These are phyloP conservation scores for Cyclotella atomus DNA, from an alignment of 108 stramenopile species.

Conservation along the genomic window DNA sequence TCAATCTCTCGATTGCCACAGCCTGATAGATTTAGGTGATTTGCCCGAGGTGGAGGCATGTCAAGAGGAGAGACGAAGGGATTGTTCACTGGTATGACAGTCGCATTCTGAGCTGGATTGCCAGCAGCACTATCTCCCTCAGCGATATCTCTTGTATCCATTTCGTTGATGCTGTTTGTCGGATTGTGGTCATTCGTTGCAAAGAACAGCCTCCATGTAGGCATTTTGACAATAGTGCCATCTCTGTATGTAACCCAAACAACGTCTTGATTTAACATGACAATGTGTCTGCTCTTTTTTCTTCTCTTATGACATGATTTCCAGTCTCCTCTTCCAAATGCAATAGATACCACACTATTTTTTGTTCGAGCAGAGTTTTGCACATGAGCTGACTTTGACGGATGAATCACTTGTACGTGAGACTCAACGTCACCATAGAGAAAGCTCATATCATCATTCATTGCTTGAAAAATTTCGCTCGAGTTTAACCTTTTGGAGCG, in stretches of 20 bases:
- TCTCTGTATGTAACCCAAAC: constrained; percentile 79
- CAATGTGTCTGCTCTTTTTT: background rate
- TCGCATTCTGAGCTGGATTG: background rate
- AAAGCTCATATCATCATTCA: background rate
- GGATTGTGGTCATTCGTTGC: constrained; percentile 38
- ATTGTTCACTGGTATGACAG: constrained; percentile 40
- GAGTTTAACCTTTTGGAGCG: background rate
- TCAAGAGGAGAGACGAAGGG: constrained; percentile 47
- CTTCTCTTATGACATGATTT: constrained; percentile 6
- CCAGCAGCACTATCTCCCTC: constrained; percentile 9
- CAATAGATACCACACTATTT: constrained; percentile 17
- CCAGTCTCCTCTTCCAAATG: constrained; percentile 23
- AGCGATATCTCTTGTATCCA: background rate
- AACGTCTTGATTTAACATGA: constrained; percentile 27
- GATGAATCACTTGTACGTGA: constrained; percentile 33
- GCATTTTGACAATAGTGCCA: constrained; percentile 72
- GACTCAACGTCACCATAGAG: constrained; percentile 13
- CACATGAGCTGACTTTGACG: constrained; percentile 14
- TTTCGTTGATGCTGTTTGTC: background rate
- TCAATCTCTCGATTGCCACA: background rate
- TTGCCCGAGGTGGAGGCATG: constrained; percentile 23
- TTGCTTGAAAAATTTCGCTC: background rate
- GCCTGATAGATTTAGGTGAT: background rate
- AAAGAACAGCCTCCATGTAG: constrained; percentile 72
- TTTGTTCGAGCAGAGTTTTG: background rate